phyloP scores from a whole-genome alignment of 108 stramenopile genomes.

The Skeletonema tropicum region DNA sequence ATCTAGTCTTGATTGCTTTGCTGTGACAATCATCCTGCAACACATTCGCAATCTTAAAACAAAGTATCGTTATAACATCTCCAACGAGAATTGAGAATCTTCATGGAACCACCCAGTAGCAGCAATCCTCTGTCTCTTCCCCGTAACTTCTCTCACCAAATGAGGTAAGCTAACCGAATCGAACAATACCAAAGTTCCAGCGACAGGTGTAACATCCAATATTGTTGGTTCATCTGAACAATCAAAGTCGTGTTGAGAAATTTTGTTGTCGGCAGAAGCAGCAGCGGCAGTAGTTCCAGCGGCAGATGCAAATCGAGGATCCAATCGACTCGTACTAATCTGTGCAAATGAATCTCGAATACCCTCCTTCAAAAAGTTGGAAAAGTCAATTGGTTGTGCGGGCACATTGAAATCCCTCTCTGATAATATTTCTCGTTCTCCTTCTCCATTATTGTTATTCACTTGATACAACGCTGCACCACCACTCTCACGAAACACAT shows the following conservation, averaged over 20 bases:
- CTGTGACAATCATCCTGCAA: too few relatives aligned
- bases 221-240: conserved; percentile 10
- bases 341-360: conserved; percentile 37
- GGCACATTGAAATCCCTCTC: conserved; percentile 49
- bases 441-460: background rate
- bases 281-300: too few relatives aligned
- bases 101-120: conserved; percentile 68
- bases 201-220: conserved; percentile 41
- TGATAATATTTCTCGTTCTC: conserved; percentile 20
- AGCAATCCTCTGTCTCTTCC: conserved; percentile 48
- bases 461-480: conserved; percentile 27
- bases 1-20: too few relatives aligned
- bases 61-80: background rate
- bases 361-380: conserved; percentile 15
- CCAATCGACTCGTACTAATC: conserved; percentile 41
- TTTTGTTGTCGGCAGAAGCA: background rate
- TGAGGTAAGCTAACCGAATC: conserved; percentile 64
- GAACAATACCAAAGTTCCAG: conserved; percentile 59
- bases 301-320: conserved; percentile 39
- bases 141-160: conserved; percentile 48
- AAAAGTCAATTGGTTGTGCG: conserved; percentile 48
- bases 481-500: conserved; percentile 30
- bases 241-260: background rate
- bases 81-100: conserved; percentile 38
- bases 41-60: too few relatives aligned